phyloP scores from a whole-genome alignment of 1,284 basidiomycete genomes.

The Pyrrhoderma noxium region DNA sequence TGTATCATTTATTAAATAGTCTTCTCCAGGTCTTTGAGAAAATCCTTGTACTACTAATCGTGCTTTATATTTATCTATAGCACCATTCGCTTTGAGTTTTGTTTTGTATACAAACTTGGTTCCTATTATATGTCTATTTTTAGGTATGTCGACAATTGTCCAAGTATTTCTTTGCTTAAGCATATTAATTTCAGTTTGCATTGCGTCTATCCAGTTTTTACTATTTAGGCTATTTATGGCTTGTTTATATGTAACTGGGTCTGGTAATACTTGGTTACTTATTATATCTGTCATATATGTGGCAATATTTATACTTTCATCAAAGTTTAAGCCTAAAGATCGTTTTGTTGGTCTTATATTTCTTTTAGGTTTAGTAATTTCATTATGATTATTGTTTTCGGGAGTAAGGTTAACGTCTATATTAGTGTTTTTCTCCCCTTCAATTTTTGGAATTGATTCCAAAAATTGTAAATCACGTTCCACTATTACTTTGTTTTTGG shows the following conservation, averaged over 20 bases:
- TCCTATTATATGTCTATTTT: neutral
- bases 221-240: neutral
- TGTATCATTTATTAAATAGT: neutral
- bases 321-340: neutral
- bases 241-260: neutral
- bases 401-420: too few species aligned
- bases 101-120: conserved; percentile 1
- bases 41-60: neutral
- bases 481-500: neutral
- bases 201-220: neutral
- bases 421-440: neutral
- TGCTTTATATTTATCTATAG: conserved; percentile 1
- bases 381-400: neutral
- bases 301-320: neutral
- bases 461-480: neutral
- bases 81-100: neutral
- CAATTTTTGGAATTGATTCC: neutral
- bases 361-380: neutral
- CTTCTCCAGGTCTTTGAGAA: neutral
- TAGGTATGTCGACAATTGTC: neutral
- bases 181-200: neutral
- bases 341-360: neutral
- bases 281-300: neutral
- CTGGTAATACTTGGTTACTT: neutral
- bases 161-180: neutral